Conservation (phyloP, 164 flowering plant genomes). For the Nymphaea thermarum region DNA sequence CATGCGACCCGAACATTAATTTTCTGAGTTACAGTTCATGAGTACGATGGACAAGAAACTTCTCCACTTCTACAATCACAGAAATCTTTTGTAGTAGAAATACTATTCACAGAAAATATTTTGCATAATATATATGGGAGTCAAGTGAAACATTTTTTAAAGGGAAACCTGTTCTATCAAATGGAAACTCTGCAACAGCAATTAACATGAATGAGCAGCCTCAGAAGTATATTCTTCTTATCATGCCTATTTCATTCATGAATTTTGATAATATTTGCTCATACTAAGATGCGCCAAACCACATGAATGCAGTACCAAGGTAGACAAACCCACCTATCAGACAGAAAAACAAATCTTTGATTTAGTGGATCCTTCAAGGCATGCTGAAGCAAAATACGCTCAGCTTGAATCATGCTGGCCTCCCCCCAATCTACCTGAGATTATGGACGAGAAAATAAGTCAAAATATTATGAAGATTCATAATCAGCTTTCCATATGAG, state of each 20-base stretch:
- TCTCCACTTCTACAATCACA: too few species aligned
- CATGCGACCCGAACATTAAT: too few species aligned
- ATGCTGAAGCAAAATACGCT: constrained; percentile 68
- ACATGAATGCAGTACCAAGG: not conserved
- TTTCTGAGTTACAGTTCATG: too few species aligned
- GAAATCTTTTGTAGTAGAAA: too few species aligned
- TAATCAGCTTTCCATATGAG: too few species aligned
- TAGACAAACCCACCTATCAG: constrained; percentile 60
- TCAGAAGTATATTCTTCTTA: not conserved
- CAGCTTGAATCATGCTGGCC: constrained; percentile 92
- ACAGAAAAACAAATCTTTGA: constrained; percentile 74
- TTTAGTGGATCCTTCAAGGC: constrained; percentile 69
- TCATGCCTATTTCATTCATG: not conserved
- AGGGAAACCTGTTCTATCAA: too few species aligned
- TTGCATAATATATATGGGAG: too few species aligned
- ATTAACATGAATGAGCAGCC: not conserved
- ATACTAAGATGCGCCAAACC: not conserved
- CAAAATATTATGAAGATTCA: not conserved
- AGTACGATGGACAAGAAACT: too few species aligned
- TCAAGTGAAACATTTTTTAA: too few species aligned
- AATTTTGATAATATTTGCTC: not conserved
- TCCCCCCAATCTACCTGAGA: constrained; percentile 98
- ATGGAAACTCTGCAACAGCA: too few species aligned
- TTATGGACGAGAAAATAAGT: not conserved
- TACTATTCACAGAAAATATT: too few species aligned